Conservation (phyloP, 148 eudicot genomes). For the Simmondsia chinensis region DNA sequence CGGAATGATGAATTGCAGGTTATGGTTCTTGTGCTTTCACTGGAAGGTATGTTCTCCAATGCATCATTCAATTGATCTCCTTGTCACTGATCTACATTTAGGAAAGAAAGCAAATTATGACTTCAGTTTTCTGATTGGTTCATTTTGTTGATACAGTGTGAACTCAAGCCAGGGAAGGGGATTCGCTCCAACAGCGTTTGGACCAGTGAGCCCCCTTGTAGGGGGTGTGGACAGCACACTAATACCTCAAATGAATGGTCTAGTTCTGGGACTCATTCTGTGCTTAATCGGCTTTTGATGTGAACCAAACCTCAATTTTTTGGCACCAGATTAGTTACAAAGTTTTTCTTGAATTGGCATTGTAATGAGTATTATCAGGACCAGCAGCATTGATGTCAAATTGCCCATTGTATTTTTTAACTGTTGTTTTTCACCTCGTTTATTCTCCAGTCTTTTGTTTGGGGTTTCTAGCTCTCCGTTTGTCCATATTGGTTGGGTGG, state of each 20-base stretch:
- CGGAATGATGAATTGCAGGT: slow-evolving; percentile 36
- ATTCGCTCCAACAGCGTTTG: slow-evolving; percentile 43
- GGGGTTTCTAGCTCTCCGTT: no score
- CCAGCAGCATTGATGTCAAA: no score
- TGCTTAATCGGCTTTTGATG: slow-evolving; percentile 15
- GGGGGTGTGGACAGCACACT: slow-evolving; percentile 21
- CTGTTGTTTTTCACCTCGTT: no score
- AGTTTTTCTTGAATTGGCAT: no score
- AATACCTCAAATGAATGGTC: slow-evolving; percentile 13
- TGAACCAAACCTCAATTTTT: not conserved
- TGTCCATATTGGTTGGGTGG: no score
- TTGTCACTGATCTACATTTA: not conserved
- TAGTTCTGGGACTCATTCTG: slow-evolving; percentile 23
- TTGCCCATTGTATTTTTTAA: no score
- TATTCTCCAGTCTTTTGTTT: no score
- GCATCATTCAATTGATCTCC: not conserved
- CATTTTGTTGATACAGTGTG: slow-evolving; percentile 28
- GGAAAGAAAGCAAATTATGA: not conserved
- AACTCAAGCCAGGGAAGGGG: slow-evolving; percentile 24
- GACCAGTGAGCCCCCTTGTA: slow-evolving; percentile 43
- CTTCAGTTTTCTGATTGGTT: not conserved
- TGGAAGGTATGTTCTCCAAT: slow-evolving; percentile 50
- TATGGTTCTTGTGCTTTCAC: slow-evolving; percentile 73
- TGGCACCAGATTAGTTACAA: not conserved
- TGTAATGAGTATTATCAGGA: no score